These are phyloP conservation scores for Flagelloscypha sp. DNA, from an alignment of 768 basidiomycete genomes.

Conservation along the genomic window DNA sequence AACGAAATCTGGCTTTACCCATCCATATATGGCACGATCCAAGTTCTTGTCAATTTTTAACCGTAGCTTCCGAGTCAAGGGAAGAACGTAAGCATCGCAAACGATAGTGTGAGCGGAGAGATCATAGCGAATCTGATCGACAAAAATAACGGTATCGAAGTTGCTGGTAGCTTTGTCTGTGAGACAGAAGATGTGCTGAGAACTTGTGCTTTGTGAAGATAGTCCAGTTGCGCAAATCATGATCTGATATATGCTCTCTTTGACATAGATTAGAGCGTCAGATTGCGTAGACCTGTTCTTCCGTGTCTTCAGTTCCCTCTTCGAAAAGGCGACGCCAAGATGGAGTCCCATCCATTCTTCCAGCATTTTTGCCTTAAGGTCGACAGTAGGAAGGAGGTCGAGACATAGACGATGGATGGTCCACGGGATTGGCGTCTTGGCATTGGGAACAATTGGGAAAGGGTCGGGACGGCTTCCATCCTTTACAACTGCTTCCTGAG, in stretches of 20 bases:
- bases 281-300: conserved; percentile 11
- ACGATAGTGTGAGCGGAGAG: conserved; percentile 40
- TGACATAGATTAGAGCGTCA: conserved; percentile 20
- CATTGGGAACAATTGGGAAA: conserved; percentile 19
- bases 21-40: neutral
- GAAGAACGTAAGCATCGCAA: conserved; percentile 40
- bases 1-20: conserved; percentile 11
- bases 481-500: conserved; percentile 14
- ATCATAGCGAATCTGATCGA: conserved; percentile 40
- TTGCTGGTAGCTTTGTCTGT: conserved; percentile 10
- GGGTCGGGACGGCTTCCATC: conserved; percentile 16
- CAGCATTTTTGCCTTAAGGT: conserved; percentile 8
- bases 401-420: conserved; percentile 29
- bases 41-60: conserved; percentile 10
- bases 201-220: conserved; percentile 10
- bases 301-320: conserved; percentile 16
- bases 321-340: conserved; percentile 19
- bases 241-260: conserved; percentile 21
- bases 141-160: conserved; percentile 35
- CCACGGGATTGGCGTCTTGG: conserved; percentile 11
- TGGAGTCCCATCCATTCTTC: conserved; percentile 25
- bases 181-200: conserved; percentile 14
- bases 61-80: conserved; percentile 20
- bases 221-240: conserved; percentile 14
- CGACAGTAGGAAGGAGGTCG: conserved; percentile 16